Base-by-base conservation (phyloP, 495 filamentous ascomycete genomes). In the Amphirosellinia nigrospora region DNA sequence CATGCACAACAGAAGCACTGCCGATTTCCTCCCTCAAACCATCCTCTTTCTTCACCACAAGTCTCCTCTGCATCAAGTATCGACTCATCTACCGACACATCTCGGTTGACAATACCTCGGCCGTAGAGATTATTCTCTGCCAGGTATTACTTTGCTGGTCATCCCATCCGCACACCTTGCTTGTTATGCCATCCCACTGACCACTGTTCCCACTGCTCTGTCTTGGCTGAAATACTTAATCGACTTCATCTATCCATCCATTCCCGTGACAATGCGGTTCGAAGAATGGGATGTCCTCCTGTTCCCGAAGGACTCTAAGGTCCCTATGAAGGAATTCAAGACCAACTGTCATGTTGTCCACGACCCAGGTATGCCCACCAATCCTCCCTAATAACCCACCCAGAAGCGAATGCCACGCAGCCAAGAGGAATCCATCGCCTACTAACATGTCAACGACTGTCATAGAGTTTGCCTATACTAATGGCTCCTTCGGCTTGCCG, bases 261-360 rank as follows among this genome's bases (percentile, higher is more conserved):
- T 38, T n/a, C 63, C 65, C 65, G 64, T 60, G 28, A 78, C 70
- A 68, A 96, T 96, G 93, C 89, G 93, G 63, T 96, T 92, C 83
- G 86, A 91, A 67, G 89, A 91, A 73, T 96, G 93, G 94, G 94
- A 96, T 76, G 86, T 95, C 62, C 88, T 96, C 60, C 82, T 97
- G 66, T 96, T 96, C 78, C 90, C 93, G 0, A 78, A 77, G 63
- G 82, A 85, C 70, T 76, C 74, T 58, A 83, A 82, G 66, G 84
- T 91, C 21, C 93, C 93, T 10, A 78, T 95, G 52, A 93, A 94
- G 76, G 94, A 97, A 77, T 97, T 96, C 87, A 91, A 90, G 75
- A 94, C 93, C 19, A 86, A 88, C 72, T 97, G 93, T 79, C 92
- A 90, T 79, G 91, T 91, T 21, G 86, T 90, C 45, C 88, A 88